A percentile compares a stretch with the other conserved stretches of the same genome.
Conservation (phyloP, 768 basidiomycete genomes). For the Mycena venus region DNA sequence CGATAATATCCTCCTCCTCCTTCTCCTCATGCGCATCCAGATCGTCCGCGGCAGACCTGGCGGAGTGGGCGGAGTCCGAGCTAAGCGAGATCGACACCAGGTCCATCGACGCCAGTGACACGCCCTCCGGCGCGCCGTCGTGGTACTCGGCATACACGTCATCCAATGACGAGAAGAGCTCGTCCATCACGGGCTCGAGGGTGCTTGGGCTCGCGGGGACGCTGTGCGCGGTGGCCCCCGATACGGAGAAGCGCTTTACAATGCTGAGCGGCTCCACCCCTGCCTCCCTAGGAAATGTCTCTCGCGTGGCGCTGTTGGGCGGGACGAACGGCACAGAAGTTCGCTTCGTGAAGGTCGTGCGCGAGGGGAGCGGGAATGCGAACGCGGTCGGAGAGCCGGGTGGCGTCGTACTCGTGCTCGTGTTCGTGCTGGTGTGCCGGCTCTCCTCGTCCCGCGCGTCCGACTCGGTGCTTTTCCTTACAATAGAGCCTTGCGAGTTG, state of each 20-base stretch:
- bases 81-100: slow-evolving; percentile 12
- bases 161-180: slow-evolving; percentile 21
- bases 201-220: background rate
- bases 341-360: slow-evolving; percentile 23
- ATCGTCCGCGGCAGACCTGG: background rate
- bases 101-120: too few relatives aligned
- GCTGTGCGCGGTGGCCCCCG: background rate
- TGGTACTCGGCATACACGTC: slow-evolving; percentile 25
- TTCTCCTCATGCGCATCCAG: too few relatives aligned
- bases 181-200: slow-evolving; percentile 19
- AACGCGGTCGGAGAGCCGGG: background rate
- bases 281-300: background rate
- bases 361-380: slow-evolving; percentile 17
- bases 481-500: background rate
- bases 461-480: background rate
- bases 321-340: background rate
- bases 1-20: background rate
- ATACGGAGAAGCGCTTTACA: slow-evolving; percentile 33
- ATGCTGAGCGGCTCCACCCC: slow-evolving; percentile 16
- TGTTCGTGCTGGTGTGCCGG: background rate
- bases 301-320: slow-evolving; percentile 1
- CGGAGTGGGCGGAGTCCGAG: background rate
- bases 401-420: slow-evolving; percentile 1
- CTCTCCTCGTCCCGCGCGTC: background rate
- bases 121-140: background rate